Evolutionary conservation across 257 asterid species (phyloP).

Genomic region (Osmanthus fragrans): DNA sequence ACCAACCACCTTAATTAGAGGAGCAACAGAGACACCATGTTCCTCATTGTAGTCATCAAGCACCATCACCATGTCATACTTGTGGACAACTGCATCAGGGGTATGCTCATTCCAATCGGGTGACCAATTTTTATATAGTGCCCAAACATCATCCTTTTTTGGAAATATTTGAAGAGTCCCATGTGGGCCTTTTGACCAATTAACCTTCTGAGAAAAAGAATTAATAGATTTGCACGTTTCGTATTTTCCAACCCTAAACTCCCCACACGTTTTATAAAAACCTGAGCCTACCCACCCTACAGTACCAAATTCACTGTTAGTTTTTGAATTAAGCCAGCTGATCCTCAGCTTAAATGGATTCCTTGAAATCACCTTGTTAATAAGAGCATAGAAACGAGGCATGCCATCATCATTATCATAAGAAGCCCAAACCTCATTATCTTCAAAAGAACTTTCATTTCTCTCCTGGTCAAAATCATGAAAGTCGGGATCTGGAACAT

Average conservation of each 20-base stretch:
- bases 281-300: slow-evolving; percentile 71
- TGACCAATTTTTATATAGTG: slow-evolving; percentile 68
- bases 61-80: slow-evolving; percentile 67
- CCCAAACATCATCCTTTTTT: slow-evolving; percentile 76
- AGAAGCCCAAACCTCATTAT: slow-evolving; percentile 83
- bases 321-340: slow-evolving; percentile 78
- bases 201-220: slow-evolving; percentile 68
- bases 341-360: slow-evolving; percentile 68
- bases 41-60: slow-evolving; percentile 59
- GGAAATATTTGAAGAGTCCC: slow-evolving; percentile 63
- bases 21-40: slow-evolving; percentile 54
- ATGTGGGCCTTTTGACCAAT: slow-evolving; percentile 55
- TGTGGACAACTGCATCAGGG: slow-evolving; percentile 57
- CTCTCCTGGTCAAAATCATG: slow-evolving; percentile 74
- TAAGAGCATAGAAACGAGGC: slow-evolving; percentile 83
- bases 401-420: slow-evolving; percentile 77
- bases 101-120: slow-evolving; percentile 58
- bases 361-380: slow-evolving; percentile 60
- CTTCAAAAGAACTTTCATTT: slow-evolving; percentile 57
- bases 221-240: slow-evolving; percentile 52
- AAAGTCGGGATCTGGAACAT: slow-evolving; percentile 83
- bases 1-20: slow-evolving; percentile 67
- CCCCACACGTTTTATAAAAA: slow-evolving; percentile 77
- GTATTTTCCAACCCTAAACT: slow-evolving; percentile 62
- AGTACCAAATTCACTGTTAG: slow-evolving; percentile 56